phyloP scores from a whole-genome alignment of 495 filamentous ascomycete species.

The Neurospora intermedia region DNA sequence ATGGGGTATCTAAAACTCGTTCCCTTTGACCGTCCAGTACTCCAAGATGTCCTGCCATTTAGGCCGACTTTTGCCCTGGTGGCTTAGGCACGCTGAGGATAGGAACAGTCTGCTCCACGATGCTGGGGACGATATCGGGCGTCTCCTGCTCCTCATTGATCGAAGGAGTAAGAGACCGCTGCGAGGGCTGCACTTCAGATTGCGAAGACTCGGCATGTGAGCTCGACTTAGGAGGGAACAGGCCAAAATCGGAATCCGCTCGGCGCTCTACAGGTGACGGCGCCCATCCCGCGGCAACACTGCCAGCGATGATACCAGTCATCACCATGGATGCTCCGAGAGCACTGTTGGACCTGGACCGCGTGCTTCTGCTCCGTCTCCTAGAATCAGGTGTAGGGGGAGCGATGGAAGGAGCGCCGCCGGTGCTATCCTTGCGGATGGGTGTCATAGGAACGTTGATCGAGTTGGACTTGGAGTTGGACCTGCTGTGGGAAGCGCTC shows the following conservation, averaged over 20 bases:
- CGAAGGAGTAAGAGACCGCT: conserved; percentile 15
- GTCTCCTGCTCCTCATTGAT: conserved; percentile 31
- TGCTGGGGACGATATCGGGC: conserved; percentile 9
- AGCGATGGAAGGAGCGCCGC: conserved; percentile 36
- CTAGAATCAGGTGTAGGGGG: conserved; percentile 60
- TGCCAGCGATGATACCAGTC: conserved; percentile 81
- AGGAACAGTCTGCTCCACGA: conserved; percentile 24
- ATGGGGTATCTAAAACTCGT: neutral
- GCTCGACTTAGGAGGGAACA: conserved; percentile 9
- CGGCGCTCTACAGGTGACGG: conserved; percentile 59
- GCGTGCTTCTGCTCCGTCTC: conserved; percentile 51
- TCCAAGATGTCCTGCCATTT: neutral
- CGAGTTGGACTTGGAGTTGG: conserved; percentile 60
- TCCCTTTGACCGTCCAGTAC: neutral
- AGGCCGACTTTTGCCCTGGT: conserved; percentile 3
- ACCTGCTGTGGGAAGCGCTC: conserved; percentile 52
- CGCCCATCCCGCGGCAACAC: conserved; percentile 66
- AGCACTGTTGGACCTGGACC: conserved; percentile 80
- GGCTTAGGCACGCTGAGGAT: conserved; percentile 32
- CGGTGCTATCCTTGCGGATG: conserved; percentile 41
- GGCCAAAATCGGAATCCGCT: conserved; percentile 17
- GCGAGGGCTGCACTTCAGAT: conserved; percentile 14
- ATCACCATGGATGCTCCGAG: conserved; percentile 75
- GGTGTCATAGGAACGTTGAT: conserved; percentile 54
- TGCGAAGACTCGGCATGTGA: neutral